Percentiles rank a stretch among this genome's conserved stretches.
Evolutionary conservation across 352 stramenopile genomes (phyloP).

Genomic region (Phytopythium mirpurense): DNA sequence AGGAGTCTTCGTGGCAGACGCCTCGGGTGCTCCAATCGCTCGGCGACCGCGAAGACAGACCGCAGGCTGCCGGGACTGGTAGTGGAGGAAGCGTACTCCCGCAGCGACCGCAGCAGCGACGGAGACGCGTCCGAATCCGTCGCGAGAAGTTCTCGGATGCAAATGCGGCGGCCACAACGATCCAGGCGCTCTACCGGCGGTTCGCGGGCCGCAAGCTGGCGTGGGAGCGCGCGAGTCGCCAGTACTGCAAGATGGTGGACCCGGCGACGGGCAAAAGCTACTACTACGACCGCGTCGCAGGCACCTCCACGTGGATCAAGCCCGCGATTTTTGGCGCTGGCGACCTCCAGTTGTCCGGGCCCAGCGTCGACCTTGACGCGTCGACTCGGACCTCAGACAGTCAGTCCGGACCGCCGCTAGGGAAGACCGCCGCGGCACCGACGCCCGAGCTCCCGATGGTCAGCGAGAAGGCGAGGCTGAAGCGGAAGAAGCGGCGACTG

Average conservation of each 20-base stretch:
- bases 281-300: constrained; percentile 60
- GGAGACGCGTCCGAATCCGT: constrained; percentile 9
- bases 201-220: constrained; percentile 37
- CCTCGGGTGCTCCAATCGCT: constrained; percentile 29
- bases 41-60: constrained; percentile 7
- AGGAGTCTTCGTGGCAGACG: constrained; percentile 65
- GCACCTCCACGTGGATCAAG: constrained; percentile 57
- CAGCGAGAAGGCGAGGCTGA: constrained; percentile 48
- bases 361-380: neutral
- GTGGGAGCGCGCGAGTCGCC: constrained; percentile 31
- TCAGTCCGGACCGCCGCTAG: neutral
- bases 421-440: neutral
- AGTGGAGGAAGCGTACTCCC: neutral
- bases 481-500: constrained; percentile 57
- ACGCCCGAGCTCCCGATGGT: constrained; percentile 18
- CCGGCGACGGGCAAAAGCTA: constrained; percentile 30
- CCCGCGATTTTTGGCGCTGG: constrained; percentile 41
- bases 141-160: constrained; percentile 29
- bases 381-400: constrained; percentile 11
- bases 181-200: constrained; percentile 57
- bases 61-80: neutral
- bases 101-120: constrained; percentile 3
- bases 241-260: constrained; percentile 64
- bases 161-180: constrained; percentile 42
- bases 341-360: constrained; percentile 39